Evolutionary conservation across 2,329 filamentous ascomycete species (phyloP).

Genomic region (Xylaria sp.): DNA sequence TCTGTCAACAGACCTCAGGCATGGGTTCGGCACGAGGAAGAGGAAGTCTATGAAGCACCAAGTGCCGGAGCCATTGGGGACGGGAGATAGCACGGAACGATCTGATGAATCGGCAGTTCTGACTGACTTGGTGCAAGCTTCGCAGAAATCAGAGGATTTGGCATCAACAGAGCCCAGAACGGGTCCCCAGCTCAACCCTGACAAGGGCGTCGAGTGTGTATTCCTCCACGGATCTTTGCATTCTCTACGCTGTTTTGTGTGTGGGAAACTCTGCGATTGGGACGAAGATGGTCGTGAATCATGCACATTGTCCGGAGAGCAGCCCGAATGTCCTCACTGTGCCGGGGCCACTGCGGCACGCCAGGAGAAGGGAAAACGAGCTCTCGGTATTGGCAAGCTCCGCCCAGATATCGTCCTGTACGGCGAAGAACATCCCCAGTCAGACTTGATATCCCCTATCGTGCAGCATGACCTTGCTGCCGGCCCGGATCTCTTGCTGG

Average conservation of each 20-base stretch:
- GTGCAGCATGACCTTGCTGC: slow-evolving; percentile 70
- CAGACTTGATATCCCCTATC: slow-evolving; percentile 70
- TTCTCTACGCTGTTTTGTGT: slow-evolving; percentile 67
- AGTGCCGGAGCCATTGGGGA: slow-evolving; percentile 28
- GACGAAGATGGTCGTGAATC: slow-evolving; percentile 60
- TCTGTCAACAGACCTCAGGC: slow-evolving; percentile 64
- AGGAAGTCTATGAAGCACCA: slow-evolving; percentile 49
- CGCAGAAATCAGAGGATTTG: slow-evolving; percentile 26
- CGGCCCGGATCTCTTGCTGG: slow-evolving; percentile 69
- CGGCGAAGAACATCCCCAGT: slow-evolving; percentile 73
- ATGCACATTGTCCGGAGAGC: slow-evolving; percentile 65
- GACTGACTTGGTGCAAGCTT: slow-evolving; percentile 29
- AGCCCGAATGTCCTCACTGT: slow-evolving; percentile 71
- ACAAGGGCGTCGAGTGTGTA: slow-evolving; percentile 66
- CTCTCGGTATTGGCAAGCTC: slow-evolving; percentile 69
- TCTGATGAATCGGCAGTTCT: slow-evolving; percentile 25
- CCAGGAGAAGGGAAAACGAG: slow-evolving; percentile 69
- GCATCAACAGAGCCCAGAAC: slow-evolving; percentile 23
- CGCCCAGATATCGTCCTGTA: slow-evolving; percentile 77
- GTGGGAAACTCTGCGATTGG: slow-evolving; percentile 63
- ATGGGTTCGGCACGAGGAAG: slow-evolving; percentile 66
- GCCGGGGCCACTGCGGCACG: slow-evolving; percentile 65
- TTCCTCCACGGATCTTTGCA: slow-evolving; percentile 74
- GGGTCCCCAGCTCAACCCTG: slow-evolving; percentile 33
- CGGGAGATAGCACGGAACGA: slow-evolving; percentile 28